Evolutionary conservation across 192 early-diverging fungal species (phyloP).

Genomic region (Coemansia sp.): DNA sequence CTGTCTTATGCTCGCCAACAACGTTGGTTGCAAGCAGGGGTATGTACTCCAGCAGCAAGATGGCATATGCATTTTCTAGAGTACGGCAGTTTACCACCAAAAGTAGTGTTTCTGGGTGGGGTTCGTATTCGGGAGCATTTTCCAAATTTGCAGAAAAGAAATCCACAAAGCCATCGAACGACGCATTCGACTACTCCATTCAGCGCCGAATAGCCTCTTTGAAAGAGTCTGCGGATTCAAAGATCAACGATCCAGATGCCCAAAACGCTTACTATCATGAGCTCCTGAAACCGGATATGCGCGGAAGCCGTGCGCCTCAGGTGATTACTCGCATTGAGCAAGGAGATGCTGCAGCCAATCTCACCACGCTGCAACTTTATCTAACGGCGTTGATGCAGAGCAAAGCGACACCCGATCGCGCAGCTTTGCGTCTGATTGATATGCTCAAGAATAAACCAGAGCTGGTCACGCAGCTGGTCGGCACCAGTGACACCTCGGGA

Average conservation of each 20-base stretch:
- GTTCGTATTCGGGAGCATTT: slow-evolving; percentile 32
- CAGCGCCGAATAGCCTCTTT: slow-evolving; percentile 33
- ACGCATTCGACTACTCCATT: slow-evolving; percentile 25
- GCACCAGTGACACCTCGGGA: slow-evolving; percentile 20
- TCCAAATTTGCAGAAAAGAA: background rate
- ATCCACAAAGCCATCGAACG: background rate
- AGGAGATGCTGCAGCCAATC: slow-evolving; percentile 31
- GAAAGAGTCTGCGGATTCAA: slow-evolving; percentile 38
- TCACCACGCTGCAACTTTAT: slow-evolving; percentile 49
- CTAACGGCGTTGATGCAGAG: slow-evolving; percentile 46
- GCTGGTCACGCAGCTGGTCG: slow-evolving; percentile 40
- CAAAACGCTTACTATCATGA: slow-evolving; percentile 52
- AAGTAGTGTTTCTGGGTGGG: slow-evolving; percentile 31
- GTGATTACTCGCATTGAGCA: slow-evolving; percentile 51
- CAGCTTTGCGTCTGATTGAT: slow-evolving; percentile 46
- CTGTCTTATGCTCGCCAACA: no score
- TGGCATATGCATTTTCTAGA: slow-evolving; percentile 1
- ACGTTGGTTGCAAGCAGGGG: background rate
- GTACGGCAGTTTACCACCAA: slow-evolving; percentile 39
- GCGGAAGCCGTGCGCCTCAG: slow-evolving; percentile 30
- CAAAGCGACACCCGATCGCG: slow-evolving; percentile 40
- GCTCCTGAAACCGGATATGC: slow-evolving; percentile 39
- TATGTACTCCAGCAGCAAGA: background rate
- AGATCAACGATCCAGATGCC: slow-evolving; percentile 15
- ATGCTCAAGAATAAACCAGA: slow-evolving; percentile 40